These are phyloP conservation scores for Rhynchosporium secalis DNA, from an alignment of 2,329 filamentous ascomycete genomes.

Conservation along the genomic window DNA sequence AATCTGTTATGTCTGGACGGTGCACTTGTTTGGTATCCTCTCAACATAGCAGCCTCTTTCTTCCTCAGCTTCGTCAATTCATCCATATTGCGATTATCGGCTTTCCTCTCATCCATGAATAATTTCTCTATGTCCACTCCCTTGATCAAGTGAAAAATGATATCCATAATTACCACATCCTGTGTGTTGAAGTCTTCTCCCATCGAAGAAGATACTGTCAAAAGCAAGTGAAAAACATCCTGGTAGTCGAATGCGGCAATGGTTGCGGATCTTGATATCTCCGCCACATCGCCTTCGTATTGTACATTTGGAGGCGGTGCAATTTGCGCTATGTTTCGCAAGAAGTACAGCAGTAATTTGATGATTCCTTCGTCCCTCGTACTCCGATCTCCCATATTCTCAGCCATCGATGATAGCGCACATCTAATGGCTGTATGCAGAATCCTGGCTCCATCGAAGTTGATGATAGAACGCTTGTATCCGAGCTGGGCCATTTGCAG, in stretches of 20 bases:
- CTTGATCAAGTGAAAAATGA: slow-evolving; percentile 89
- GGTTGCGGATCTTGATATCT: slow-evolving; percentile 82
- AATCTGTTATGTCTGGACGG: slow-evolving; percentile 91
- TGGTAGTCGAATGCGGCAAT: slow-evolving; percentile 90
- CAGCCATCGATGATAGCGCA: slow-evolving; percentile 82
- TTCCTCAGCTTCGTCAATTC: slow-evolving; percentile 75
- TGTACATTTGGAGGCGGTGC: slow-evolving; percentile 69
- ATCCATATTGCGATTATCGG: slow-evolving; percentile 66
- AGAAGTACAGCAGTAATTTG: slow-evolving; percentile 82
- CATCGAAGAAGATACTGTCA: slow-evolving; percentile 89
- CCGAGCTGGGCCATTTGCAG: slow-evolving; percentile 82
- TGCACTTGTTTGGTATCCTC: slow-evolving; percentile 72
- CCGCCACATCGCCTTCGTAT: slow-evolving; percentile 83
- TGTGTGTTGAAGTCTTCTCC: slow-evolving; percentile 90
- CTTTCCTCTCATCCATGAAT: slow-evolving; percentile 77
- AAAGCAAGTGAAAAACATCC: slow-evolving; percentile 80
- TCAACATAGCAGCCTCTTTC: slow-evolving; percentile 82
- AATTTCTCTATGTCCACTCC: slow-evolving; percentile 81
- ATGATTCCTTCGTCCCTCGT: slow-evolving; percentile 88
- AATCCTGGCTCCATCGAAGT: slow-evolving; percentile 74
- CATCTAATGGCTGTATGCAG: slow-evolving; percentile 79
- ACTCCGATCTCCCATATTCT: slow-evolving; percentile 72
- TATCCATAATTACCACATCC: slow-evolving; percentile 86
- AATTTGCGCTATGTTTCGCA: slow-evolving; percentile 88
- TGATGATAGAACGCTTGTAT: slow-evolving; percentile 88